Evolutionary conservation across 129 eudicot genomes (phyloP), one percentile per base, ranked within the genome.

Genomic region (Chrysanthemum lavandulifolium): DNA sequence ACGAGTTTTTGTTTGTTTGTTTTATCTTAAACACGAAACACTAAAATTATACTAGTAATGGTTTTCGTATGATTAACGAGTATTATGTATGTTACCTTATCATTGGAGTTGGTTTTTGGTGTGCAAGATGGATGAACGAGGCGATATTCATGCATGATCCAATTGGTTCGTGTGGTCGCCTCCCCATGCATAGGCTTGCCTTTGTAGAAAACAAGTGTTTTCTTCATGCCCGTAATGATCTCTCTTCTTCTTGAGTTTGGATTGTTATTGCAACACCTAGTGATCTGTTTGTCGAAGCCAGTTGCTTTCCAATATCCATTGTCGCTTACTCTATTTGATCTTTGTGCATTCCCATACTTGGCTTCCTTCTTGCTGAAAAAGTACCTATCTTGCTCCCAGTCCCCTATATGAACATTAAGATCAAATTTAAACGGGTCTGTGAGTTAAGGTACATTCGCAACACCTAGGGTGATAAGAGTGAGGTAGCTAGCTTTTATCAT

Each of bases 101-200:
- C 64, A 71, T 13, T 76, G 7, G 79, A 58, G 47, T 71, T 47
- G 14, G 69, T 33, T 19, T 67, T 58, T 63, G 48, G 67, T 2
- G 80, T 47, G 52, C 63, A 77, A 52, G 48, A 68, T 36, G 87
- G 59, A 33, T 77, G 82, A 66, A 83, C 82, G 2, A 91, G 86
- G 67, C 90, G 89, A 73, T 86, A 91, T 61, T 84, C 96, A 21
- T 91, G 93, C 97, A 88, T 91, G 51, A 86, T 69, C 97, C 97
- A 91, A 61, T 79, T 62, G 19, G 93, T 88, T 79, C 82, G 78
- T 6, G 78, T 72, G 73, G 78, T 73, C 4, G 62, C 65, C 19
- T 69, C 57, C 12, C 86, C 81, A 31, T 76, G 70, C 13, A 80
- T 49, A 49, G 86, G 55, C 68, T 81, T 88, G 10, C 86, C 83